Evolutionary conservation across 352 stramenopile species (phyloP).

Genomic region (Pythium brassicae): DNA sequence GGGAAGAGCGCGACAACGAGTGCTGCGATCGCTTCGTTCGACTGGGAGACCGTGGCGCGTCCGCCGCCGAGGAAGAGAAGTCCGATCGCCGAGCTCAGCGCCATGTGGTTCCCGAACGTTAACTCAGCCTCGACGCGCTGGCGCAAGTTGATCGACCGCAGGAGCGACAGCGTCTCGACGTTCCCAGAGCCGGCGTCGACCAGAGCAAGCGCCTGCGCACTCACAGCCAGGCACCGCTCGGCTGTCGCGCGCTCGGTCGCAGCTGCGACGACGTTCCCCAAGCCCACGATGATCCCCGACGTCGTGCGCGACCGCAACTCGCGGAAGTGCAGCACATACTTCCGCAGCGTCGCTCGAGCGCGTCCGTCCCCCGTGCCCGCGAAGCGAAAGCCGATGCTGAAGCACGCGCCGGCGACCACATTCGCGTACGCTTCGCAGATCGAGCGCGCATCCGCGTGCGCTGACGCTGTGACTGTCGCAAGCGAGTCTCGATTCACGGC

Average conservation of each 20-base stretch:
- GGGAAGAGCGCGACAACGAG: constrained; percentile 95
- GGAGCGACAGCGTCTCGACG: constrained; percentile 89
- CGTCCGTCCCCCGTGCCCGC: constrained; percentile 77
- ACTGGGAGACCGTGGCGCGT: constrained; percentile 87
- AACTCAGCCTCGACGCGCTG: constrained; percentile 79
- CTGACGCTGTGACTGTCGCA: constrained; percentile 10
- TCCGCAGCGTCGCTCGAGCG: constrained; percentile 58
- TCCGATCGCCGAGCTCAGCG: constrained; percentile 91
- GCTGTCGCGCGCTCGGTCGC: constrained; percentile 84
- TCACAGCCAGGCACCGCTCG: constrained; percentile 91
- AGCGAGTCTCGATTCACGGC: not conserved
- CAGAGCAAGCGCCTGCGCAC: constrained; percentile 90
- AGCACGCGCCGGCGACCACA: constrained; percentile 92
- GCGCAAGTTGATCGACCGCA: constrained; percentile 84
- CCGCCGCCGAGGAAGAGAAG: constrained; percentile 96
- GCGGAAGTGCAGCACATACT: constrained; percentile 73
- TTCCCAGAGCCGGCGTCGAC: constrained; percentile 96
- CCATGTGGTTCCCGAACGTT: constrained; percentile 96
- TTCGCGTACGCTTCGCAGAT: constrained; percentile 94
- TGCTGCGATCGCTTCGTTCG: constrained; percentile 89
- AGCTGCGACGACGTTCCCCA: constrained; percentile 44
- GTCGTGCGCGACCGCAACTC: constrained; percentile 48
- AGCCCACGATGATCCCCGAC: constrained; percentile 19
- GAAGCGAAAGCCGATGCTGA: constrained; percentile 94
- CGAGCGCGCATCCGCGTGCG: constrained; percentile 76